Evolutionary conservation across 345 rosid species (phyloP).

Genomic region (Lepidium sativum): DNA sequence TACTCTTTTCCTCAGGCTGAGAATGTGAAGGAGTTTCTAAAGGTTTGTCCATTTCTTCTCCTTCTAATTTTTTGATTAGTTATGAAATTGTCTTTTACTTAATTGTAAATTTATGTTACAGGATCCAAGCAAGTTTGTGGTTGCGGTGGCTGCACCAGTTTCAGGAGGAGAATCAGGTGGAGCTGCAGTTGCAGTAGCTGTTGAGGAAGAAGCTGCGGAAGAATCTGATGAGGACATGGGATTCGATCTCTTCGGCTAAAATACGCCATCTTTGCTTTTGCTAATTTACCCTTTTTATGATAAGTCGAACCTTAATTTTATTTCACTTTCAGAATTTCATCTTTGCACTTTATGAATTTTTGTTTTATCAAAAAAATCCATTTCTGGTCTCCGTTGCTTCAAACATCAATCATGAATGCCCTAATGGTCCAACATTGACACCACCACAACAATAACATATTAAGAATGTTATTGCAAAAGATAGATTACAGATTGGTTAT

Average conservation of each 20-base stretch:
- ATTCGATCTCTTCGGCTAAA: constrained; percentile 61
- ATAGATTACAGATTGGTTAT: too few species aligned
- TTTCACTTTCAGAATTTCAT: not conserved
- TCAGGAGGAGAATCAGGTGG: constrained; percentile 20
- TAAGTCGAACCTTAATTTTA: not conserved
- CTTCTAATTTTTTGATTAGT: not conserved
- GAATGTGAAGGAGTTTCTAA: constrained; percentile 71
- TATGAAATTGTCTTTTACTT: not conserved
- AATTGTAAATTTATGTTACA: not conserved
- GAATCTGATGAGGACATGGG: constrained; percentile 97
- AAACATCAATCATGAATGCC: too few species aligned
- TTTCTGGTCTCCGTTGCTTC: too few species aligned
- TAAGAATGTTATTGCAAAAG: too few species aligned
- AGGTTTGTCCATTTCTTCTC: constrained; percentile 31
- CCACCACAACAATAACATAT: too few species aligned
- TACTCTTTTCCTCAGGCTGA: constrained; percentile 78
- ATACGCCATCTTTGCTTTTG: not conserved
- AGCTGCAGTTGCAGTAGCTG: constrained; percentile 39
- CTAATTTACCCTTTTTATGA: not conserved
- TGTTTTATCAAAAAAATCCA: not conserved
- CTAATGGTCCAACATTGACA: too few species aligned
- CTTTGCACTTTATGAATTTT: not conserved
- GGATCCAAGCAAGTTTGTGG: constrained; percentile 83
- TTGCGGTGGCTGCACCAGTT: constrained; percentile 36
- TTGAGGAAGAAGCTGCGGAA: constrained; percentile 67